These are phyloP conservation scores for Bertia moriformis DNA, from an alignment of 2,329 filamentous ascomycete genomes.

Conservation along the genomic window DNA sequence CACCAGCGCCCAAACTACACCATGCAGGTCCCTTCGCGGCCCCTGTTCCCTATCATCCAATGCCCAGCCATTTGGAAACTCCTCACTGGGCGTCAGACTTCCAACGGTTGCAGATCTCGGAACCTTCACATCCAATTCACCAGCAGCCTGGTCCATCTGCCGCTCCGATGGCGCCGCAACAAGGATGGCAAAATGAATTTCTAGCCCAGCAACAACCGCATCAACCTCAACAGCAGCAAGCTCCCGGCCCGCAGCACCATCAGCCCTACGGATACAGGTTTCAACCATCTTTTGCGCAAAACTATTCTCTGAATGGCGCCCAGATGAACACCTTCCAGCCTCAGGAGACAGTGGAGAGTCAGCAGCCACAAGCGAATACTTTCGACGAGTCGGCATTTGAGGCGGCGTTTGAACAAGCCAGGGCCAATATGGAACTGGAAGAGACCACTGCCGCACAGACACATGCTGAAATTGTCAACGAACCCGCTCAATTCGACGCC, in stretches of 20 bases:
- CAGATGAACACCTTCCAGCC: not conserved
- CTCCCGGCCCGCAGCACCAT: not conserved
- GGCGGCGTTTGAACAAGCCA: slow-evolving; percentile 17
- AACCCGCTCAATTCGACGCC: not conserved
- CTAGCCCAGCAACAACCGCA: slow-evolving; percentile 9
- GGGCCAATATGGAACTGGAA: slow-evolving; percentile 6
- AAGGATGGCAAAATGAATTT: slow-evolving; percentile 43
- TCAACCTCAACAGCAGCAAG: slow-evolving; percentile 2
- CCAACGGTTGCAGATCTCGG: slow-evolving; percentile 24
- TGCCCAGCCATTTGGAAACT: not conserved
- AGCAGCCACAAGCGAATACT: slow-evolving; percentile 7
- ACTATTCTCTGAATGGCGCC: not conserved
- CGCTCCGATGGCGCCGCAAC: slow-evolving; percentile 5
- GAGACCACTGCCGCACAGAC: slow-evolving; percentile 6
- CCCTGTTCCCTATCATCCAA: not conserved
- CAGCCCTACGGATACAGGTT: not conserved
- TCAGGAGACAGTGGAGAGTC: slow-evolving; percentile 1
- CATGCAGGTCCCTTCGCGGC: not conserved
- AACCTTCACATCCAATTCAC: slow-evolving; percentile 2
- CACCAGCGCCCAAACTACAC: not conserved
- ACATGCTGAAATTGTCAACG: not conserved
- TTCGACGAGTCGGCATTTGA: slow-evolving; percentile 28
- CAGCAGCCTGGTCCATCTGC: not conserved
- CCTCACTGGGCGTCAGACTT: slow-evolving; percentile 14
- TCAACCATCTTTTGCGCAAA: not conserved